These are phyloP conservation scores for Prunus yedoensis DNA, from an alignment of 331 rosid species.

Conservation along the genomic window DNA sequence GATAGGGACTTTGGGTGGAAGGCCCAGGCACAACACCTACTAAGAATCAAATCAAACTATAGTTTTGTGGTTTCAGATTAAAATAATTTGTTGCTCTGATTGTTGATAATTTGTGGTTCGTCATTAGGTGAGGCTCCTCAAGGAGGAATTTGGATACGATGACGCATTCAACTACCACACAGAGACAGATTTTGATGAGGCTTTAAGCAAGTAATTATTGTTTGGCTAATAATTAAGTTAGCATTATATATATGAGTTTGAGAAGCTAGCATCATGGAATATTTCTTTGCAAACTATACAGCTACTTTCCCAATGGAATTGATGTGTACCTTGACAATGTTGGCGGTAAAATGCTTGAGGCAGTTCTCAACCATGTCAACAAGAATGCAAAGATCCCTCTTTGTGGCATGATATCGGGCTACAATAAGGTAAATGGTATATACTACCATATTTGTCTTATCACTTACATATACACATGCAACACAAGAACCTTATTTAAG, in stretches of 20 bases:
- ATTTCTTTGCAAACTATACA: constrained; percentile 5
- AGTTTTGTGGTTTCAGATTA: too few species aligned
- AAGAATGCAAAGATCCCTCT: constrained; percentile 48
- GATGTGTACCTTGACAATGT: constrained; percentile 65
- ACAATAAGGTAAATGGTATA: constrained; percentile 42
- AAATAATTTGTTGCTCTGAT: too few species aligned
- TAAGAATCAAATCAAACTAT: too few species aligned
- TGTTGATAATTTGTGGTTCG: too few species aligned
- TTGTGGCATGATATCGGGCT: constrained; percentile 63
- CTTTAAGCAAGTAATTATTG: constrained; percentile 42
- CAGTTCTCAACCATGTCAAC: constrained; percentile 70
- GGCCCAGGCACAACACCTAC: too few species aligned
- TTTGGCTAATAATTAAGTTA: not conserved
- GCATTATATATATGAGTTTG: not conserved
- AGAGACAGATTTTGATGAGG: constrained; percentile 53
- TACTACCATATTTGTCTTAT: too few species aligned
- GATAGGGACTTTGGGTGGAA: too few species aligned
- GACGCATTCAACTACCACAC: constrained; percentile 66
- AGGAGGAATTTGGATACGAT: constrained; percentile 63
- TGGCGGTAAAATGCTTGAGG: constrained; percentile 68
- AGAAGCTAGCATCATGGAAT: not conserved
- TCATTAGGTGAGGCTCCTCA: constrained; percentile 50
- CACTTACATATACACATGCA: too few species aligned
- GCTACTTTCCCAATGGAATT: constrained; percentile 59
- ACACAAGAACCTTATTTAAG: too few species aligned